Percentiles rank a stretch among this genome's conserved stretches.
Conservation (phyloP, 805 yeast genomes). For the Metschnikowia anglica region DNA sequence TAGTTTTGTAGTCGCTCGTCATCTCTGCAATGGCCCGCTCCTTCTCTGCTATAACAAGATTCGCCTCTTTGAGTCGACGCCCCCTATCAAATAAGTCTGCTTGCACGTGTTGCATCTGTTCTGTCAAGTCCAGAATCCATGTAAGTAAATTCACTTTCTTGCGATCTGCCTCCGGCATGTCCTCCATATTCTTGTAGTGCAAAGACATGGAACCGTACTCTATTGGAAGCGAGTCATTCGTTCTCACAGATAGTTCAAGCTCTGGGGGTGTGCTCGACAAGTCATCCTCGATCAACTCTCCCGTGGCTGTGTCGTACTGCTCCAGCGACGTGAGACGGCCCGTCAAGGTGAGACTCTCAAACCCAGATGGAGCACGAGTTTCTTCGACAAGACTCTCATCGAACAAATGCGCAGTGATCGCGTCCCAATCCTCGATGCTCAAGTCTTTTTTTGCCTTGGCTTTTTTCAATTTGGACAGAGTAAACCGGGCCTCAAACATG, state of each 20-base stretch:
- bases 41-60: conserved; percentile 6
- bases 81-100: neutral
- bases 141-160: conserved; percentile 15
- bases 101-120: conserved; percentile 9
- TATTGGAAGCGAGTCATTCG: conserved; percentile 14
- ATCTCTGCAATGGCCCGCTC: conserved; percentile 16
- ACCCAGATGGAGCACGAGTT: conserved; percentile 10
- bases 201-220: conserved; percentile 15
- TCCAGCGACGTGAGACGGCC: conserved; percentile 27
- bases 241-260: conserved; percentile 13
- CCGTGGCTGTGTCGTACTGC: conserved; percentile 24
- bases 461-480: conserved; percentile 8
- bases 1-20: conserved; percentile 17
- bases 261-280: conserved; percentile 13
- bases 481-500: conserved; percentile 12
- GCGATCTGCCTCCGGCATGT: conserved; percentile 5
- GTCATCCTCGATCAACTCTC: conserved; percentile 27
- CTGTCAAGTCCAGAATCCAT: conserved; percentile 16
- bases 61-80: neutral
- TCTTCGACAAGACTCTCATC: conserved; percentile 5
- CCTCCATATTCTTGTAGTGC: conserved; percentile 11
- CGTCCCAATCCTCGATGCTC: conserved; percentile 21
- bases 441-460: conserved; percentile 14
- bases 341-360: conserved; percentile 14
- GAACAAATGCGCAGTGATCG: conserved; percentile 22